Evolutionary conservation across 1,284 basidiomycete species (phyloP).

Genomic region (Bondarzewia mesenterica): DNA sequence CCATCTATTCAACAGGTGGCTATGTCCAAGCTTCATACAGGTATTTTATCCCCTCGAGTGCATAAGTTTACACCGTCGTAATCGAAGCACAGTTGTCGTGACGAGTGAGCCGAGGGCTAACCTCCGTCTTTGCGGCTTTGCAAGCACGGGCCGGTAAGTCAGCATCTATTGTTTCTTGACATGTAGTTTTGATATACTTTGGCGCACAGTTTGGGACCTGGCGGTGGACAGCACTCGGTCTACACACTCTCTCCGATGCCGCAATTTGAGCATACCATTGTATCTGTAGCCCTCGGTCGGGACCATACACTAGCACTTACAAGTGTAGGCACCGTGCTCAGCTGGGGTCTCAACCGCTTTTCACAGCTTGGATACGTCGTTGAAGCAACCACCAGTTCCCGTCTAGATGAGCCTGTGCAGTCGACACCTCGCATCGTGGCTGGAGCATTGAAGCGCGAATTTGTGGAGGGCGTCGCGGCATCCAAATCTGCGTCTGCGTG

Average conservation of each 20-base stretch:
- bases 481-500: conserved; percentile 85
- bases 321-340: conserved; percentile 72
- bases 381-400: conserved; percentile 37
- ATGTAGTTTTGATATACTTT: background rate
- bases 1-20: conserved; percentile 58
- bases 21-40: conserved; percentile 84
- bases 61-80: background rate
- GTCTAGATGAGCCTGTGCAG: conserved; percentile 57
- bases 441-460: conserved; percentile 75
- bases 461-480: conserved; percentile 79
- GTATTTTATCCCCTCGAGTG: conserved; percentile 14
- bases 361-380: conserved; percentile 85
- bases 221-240: conserved; percentile 63
- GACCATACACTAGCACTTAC: conserved; percentile 92
- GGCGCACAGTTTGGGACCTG: conserved; percentile 55
- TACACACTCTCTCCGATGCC: conserved; percentile 58
- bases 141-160: conserved; percentile 67
- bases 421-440: conserved; percentile 68
- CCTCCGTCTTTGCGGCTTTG: conserved; percentile 80
- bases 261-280: conserved; percentile 41
- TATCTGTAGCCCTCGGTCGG: conserved; percentile 78
- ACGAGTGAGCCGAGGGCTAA: conserved; percentile 73
- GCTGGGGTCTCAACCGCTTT: conserved; percentile 89
- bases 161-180: background rate
- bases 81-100: conserved; percentile 42